phyloP scores from a whole-genome alignment of 768 basidiomycete species.

The Gelatoporia subvermispora region DNA sequence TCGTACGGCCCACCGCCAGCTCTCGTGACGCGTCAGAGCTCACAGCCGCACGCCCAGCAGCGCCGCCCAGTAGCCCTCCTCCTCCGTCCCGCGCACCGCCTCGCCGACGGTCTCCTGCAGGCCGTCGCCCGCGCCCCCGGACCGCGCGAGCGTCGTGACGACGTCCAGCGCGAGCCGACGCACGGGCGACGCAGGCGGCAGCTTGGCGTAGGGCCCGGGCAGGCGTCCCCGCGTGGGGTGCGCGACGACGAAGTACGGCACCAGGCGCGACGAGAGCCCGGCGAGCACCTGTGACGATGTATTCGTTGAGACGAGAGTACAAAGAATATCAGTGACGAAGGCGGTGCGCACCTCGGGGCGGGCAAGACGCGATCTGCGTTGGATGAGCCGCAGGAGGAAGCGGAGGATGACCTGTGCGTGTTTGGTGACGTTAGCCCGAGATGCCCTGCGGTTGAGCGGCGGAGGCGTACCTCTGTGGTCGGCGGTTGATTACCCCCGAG shows the following conservation, averaged over 20 bases:
- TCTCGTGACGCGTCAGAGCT: too few relatives aligned
- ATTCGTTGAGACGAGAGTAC: neutral
- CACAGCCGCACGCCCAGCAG: neutral
- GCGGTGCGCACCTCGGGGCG: slow-evolving; percentile 37
- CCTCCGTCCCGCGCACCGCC: slow-evolving; percentile 13
- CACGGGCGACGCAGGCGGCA: slow-evolving; percentile 41
- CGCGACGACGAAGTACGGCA: slow-evolving; percentile 74
- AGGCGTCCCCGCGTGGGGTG: slow-evolving; percentile 74
- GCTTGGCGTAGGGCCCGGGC: slow-evolving; percentile 70
- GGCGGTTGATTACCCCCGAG: slow-evolving; percentile 51
- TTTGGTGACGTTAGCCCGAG: too few relatives aligned
- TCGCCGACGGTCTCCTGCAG: slow-evolving; percentile 16
- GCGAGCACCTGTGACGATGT: slow-evolving; percentile 37
- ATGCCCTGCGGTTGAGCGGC: neutral
- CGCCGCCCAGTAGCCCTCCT: slow-evolving; percentile 17
- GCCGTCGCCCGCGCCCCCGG: slow-evolving; percentile 4
- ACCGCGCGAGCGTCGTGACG: slow-evolving; percentile 27
- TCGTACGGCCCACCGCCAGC: too few relatives aligned
- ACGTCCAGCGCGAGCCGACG: slow-evolving; percentile 64
- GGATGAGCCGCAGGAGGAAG: slow-evolving; percentile 57
- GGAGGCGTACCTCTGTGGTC: slow-evolving; percentile 51
- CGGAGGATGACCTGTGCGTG: slow-evolving; percentile 45
- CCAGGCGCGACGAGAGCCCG: slow-evolving; percentile 53
- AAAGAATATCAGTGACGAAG: slow-evolving; percentile 1
- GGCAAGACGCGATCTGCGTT: slow-evolving; percentile 46